Base-by-base conservation (phyloP, 2,329 filamentous ascomycete genomes). In the Pseudopithomyces chartarum region DNA sequence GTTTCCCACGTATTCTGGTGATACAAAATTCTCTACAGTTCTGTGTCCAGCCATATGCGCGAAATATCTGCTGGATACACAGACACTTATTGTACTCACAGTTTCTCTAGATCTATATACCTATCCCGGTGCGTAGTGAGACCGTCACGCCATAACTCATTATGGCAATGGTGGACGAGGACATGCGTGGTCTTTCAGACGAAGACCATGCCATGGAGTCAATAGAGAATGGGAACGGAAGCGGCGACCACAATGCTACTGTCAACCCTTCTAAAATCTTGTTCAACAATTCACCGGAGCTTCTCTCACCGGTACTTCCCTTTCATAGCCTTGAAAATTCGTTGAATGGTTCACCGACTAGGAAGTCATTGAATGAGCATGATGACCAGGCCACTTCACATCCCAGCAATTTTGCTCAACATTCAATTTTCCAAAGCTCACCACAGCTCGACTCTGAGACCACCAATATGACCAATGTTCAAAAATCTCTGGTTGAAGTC, bases 171-270 rank as follows among this genome's bases (percentile, higher is more conserved):
- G 71, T 73, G 66, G 68, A 70, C 11, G 64, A 67, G 42, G 70
- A 73, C 53, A 65, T 63, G 39, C 50, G 60, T n/a, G 74, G 74
- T 20, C 48, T 51, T 15, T 40, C 48, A 15, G 48, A 51, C 66
- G 67, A 71, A 17, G 73, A 70, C 33, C 59, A 64, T 8, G 59
- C 74, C 15, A 55, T 72, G 23, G 53, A 50, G 20, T 68, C 72
- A 11, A 75, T 73, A 17, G 73, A 76, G 34, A 40, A 45, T 50
- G 44, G 68, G n/a, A 75, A 74, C 52, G 70, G 67, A 1, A 60
- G 69, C 20, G 54, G 63, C 36, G 49, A 54, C 38, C 48, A 57
- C 32, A 57, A 61, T 36, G 40, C 33, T 2, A 74, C 70, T 7
- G 66, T 75, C 1, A 62, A 68, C 39, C 71, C 73, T 26, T 66